phyloP scores from a whole-genome alignment of 225 moss, liverwort and hornwort species.

The Takakia lepidozioides region DNA sequence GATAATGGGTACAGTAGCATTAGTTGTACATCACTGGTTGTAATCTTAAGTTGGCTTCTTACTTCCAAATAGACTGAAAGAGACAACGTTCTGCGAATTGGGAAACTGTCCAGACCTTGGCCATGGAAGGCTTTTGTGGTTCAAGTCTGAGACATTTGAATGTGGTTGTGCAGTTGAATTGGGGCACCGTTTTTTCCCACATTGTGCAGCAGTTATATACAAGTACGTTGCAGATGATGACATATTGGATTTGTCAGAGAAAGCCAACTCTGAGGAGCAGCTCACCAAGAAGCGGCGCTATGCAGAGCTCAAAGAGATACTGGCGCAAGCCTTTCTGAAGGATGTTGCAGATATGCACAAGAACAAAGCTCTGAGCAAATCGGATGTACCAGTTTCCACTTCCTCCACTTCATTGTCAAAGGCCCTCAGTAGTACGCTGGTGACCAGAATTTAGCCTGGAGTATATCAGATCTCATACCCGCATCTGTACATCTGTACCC shows the following conservation, averaged over 20 bases:
- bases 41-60: no score
- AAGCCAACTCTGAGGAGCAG: conserved; percentile 38
- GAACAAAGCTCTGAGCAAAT: conserved; percentile 6
- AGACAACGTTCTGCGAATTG: no score
- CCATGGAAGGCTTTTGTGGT: no score
- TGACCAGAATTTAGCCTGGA: no score
- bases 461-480: no score
- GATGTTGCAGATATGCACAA: conserved; percentile 30
- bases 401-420: conserved; percentile 30
- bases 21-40: no score
- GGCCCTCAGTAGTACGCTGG: no score
- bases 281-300: conserved; percentile 53
- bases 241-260: conserved; percentile 19
- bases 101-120: no score
- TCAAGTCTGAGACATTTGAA: no score
- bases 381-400: conserved; percentile 18
- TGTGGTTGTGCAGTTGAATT: conserved; percentile 39
- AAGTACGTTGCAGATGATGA: conserved; percentile 81
- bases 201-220: conserved; percentile 60
- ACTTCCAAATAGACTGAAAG: no score
- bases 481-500: no score
- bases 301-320: conserved; percentile 59
- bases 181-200: conserved; percentile 69
- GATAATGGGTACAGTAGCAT: no score
- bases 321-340: conserved; percentile 54